Base-by-base conservation (phyloP, 179 eudicot species). In the Spergularia azorica region DNA sequence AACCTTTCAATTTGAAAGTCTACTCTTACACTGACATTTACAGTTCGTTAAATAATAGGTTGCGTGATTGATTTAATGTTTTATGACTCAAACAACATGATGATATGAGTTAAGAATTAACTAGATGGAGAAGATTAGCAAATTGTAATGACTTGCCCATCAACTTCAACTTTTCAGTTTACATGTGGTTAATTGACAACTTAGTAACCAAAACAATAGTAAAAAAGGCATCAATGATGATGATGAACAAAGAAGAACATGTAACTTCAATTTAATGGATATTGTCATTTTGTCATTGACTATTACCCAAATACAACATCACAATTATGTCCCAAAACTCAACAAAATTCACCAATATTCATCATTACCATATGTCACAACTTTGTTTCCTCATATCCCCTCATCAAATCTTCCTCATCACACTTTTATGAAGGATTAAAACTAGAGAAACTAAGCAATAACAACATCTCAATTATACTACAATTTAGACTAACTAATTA, bases 301-400 rank as follows among this genome's bases (percentile, higher is more conserved):
- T 71, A 26, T 56, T 66, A 2, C 14, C 18, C n/a, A 38, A 7
- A 59, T 58, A 76, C 46, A 61, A 43, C 67, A 52, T 70, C 71
- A 63, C 80, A 16, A 50, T 52, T 75, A 36, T 77, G 71, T 77
- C 65, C 80, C 75, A 63, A 70, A 60, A 72, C 7, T 12, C 56
- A 38, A 36, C 32, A 71, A 39, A n/a, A 8, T 67, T 77, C 69
- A 77, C 46, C 41, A 70, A 70, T 52, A 26, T 52, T 52, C 75
- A 77, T 77, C 14, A 71, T 77, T 70, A 17, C 26, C 38, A 50
- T 77, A 26, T 70, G 68, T 63, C 69, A 48, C n/a, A 32, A 11
- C 66, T 16, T 71, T 63, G 80, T 71, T 63, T 67, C 80, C 76
- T 71, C 63, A 63, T 55, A 57, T 65, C 76, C 59, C 71, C 75